phyloP scores from a whole-genome alignment of 192 early-diverging fungal genomes.

The Podila epigama region DNA sequence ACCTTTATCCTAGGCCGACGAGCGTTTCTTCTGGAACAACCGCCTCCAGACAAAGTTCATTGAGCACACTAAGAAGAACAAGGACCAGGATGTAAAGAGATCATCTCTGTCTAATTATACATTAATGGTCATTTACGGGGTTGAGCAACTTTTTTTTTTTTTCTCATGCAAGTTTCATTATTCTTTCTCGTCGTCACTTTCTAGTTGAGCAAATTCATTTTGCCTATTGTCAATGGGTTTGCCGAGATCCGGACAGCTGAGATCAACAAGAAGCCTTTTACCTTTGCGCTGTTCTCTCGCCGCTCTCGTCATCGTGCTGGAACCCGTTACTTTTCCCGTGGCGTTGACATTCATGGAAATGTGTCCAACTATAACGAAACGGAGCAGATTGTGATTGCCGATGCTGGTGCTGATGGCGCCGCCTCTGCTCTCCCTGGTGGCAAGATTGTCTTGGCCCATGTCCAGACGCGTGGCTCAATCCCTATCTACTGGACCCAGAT shows the following conservation, averaged over 20 bases:
- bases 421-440: conserved; percentile 45
- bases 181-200: neutral
- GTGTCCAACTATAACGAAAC: conserved; percentile 99
- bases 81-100: conserved; percentile 52
- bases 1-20: conserved; percentile 71
- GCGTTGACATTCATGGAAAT: conserved; percentile 89
- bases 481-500: conserved; percentile 95
- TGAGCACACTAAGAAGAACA: conserved; percentile 51
- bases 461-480: conserved; percentile 95
- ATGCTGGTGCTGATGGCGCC: conserved; percentile 49
- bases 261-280: conserved; percentile 75
- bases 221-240: conserved; percentile 93
- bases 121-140: no score
- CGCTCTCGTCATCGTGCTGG: conserved; percentile 84
- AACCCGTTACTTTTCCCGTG: conserved; percentile 92
- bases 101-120: conserved; percentile 5
- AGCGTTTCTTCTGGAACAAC: conserved; percentile 95
- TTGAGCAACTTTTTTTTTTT: neutral
- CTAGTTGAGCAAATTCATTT: conserved; percentile 79
- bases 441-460: conserved; percentile 72
- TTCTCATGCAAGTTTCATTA: neutral
- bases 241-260: conserved; percentile 62
- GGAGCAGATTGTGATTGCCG: conserved; percentile 86
- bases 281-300: conserved; percentile 85
- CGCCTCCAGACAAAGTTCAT: conserved; percentile 75